Evolutionary conservation across 1,284 basidiomycete genomes (phyloP).

Genomic region (Neonothopanus nambi): DNA sequence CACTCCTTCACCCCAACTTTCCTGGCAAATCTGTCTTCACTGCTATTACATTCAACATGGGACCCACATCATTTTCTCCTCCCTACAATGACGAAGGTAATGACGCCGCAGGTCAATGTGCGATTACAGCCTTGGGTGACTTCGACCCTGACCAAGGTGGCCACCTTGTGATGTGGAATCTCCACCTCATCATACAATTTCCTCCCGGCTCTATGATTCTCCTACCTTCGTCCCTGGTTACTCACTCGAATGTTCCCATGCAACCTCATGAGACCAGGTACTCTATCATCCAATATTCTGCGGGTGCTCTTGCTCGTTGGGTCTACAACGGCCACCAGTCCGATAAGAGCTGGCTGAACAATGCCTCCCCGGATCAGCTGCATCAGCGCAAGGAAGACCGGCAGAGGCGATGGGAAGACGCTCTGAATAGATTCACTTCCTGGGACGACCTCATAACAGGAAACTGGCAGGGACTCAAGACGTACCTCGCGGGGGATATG

Average conservation of each 20-base stretch:
- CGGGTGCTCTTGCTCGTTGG: too few relatives aligned
- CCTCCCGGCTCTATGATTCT: constrained; percentile 4
- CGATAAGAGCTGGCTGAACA: too few relatives aligned
- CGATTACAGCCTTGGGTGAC: too few relatives aligned
- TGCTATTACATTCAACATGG: constrained; percentile 1
- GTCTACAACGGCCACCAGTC: too few relatives aligned
- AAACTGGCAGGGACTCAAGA: too few relatives aligned
- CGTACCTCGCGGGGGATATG: too few relatives aligned
- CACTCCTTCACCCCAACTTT: not conserved
- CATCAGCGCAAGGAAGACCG: too few relatives aligned
- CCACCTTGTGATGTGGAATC: constrained; percentile 1
- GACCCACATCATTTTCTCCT: not conserved
- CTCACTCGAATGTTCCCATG: constrained; percentile 1
- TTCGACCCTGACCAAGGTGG: not conserved
- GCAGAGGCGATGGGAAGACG: too few relatives aligned
- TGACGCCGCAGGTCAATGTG: too few relatives aligned
- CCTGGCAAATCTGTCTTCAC: not conserved
- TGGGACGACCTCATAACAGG: too few relatives aligned
- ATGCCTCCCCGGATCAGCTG: too few relatives aligned
- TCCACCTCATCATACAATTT: not conserved
- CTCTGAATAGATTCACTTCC: too few relatives aligned
- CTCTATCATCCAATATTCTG: constrained; percentile 5
- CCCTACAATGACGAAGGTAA: not conserved
- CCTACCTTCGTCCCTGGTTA: not conserved
- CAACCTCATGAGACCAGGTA: not conserved